These are phyloP conservation scores for Aspergillus versicolor DNA, from an alignment of 2,329 filamentous ascomycete species.

Conservation along the genomic window DNA sequence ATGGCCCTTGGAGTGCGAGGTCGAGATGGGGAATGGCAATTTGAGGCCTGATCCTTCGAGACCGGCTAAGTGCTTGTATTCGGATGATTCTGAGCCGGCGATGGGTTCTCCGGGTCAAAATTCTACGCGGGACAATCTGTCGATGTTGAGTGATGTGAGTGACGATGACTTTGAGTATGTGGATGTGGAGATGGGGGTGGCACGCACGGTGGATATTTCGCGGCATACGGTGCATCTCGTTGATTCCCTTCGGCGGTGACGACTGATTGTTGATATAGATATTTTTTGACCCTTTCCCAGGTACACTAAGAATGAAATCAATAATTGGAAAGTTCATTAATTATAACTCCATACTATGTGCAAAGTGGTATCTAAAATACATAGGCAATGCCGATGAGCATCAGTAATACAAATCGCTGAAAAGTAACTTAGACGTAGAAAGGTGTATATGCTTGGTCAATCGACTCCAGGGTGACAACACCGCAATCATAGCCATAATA, in stretches of 20 bases:
- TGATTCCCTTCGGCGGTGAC: not conserved
- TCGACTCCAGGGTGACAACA: not conserved
- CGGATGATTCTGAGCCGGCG: not conserved
- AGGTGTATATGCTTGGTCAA: constrained; percentile 1
- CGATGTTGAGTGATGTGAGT: not conserved
- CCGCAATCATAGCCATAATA: constrained; percentile 70
- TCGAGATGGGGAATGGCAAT: not conserved
- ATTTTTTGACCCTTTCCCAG: too few relatives aligned
- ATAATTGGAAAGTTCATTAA: not conserved
- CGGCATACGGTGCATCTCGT: not conserved
- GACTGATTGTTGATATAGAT: too few relatives aligned
- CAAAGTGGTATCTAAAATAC: not conserved
- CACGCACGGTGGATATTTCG: not conserved
- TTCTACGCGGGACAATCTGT: not conserved
- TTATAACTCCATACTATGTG: not conserved
- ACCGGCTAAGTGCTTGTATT: not conserved
- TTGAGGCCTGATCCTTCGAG: not conserved
- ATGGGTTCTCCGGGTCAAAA: not conserved
- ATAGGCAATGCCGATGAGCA: not conserved
- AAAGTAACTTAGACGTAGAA: not conserved
- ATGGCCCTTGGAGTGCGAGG: not conserved
- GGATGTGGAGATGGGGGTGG: not conserved
- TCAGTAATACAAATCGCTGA: not conserved
- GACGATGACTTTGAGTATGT: not conserved
- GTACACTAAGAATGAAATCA: not conserved